Evolutionary conservation across 768 basidiomycete species (phyloP).

Genomic region (Trametes gibbosa): DNA sequence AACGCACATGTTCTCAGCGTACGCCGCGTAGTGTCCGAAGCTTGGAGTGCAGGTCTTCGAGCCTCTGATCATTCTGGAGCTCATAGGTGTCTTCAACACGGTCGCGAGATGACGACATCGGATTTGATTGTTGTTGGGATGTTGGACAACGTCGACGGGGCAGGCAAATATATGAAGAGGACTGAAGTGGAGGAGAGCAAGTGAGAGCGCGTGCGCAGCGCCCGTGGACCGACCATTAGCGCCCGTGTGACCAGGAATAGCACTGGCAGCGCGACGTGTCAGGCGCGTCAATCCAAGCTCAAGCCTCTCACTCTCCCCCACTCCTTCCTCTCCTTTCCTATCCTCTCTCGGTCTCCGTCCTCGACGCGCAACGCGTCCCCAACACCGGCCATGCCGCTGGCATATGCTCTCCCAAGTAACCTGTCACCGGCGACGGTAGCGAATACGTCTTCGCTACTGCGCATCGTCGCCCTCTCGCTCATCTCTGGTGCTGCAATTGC

Average conservation of each 20-base stretch:
- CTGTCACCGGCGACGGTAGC: constrained; percentile 69
- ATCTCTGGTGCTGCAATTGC: constrained; percentile 95
- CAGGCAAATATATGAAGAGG: not conserved
- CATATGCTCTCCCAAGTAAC: constrained; percentile 70
- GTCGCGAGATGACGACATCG: constrained; percentile 37
- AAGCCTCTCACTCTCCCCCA: not conserved
- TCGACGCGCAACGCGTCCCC: constrained; percentile 13
- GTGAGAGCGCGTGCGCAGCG: not conserved
- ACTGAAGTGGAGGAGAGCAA: not conserved
- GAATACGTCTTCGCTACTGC: constrained; percentile 88
- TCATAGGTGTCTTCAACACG: constrained; percentile 74
- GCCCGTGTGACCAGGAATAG: constrained; percentile 20
- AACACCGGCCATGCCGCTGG: constrained; percentile 34
- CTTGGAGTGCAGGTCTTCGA: constrained; percentile 84
- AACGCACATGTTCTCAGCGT: constrained; percentile 24
- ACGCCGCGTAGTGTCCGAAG: constrained; percentile 81
- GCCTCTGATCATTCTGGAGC: constrained; percentile 77
- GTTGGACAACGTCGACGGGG: not conserved
- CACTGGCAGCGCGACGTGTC: constrained; percentile 22
- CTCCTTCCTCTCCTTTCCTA: constrained; percentile 1
- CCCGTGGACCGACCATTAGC: too few relatives aligned
- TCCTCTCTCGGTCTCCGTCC: not conserved
- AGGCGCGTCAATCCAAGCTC: constrained; percentile 5
- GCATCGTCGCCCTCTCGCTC: constrained; percentile 84
- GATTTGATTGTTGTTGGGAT: not conserved